Base-by-base conservation (phyloP, 169 alveolate species). In the Ichthyophthirius multifiliis region DNA sequence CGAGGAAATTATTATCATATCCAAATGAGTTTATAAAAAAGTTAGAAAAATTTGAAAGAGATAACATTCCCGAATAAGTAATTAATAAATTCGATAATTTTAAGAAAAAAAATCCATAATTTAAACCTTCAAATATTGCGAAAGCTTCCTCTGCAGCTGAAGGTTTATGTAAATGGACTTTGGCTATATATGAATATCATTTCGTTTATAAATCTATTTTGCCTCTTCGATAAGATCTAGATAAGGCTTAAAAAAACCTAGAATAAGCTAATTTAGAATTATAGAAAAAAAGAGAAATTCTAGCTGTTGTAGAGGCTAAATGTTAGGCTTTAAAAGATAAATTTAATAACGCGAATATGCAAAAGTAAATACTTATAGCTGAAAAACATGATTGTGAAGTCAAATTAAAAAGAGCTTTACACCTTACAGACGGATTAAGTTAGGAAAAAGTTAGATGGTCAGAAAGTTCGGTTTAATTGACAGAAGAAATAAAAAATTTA, bases 91-190 rank as follows among this genome's bases (percentile, higher is more conserved):
- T 86, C 32, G 90, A 88, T 18, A 75, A 82, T 16, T 77, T 86
- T 43, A 31, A 84, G 30, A 34, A 43, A 44, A 23, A 47, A 46
- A 81, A 71, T 39, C 44, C 83, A 67, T n/a, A 92, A 46, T 92
- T 94, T 76, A 76, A 89, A 44, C 88, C 83, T 2, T 81, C 85
- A 10, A 85, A 64, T 45, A 89, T 90, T 13, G 75, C 88, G 34
- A 89, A 91, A 63, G 94, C 95, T 31, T 83, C 89, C 39, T 71
- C 64, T 41, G 97, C 96, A 10, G 95, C 94, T 44, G 82, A 80
- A 78, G 96, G 97, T 15, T 81, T 95, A 35, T 92, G 95, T 78
- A 74, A 75, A 78, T 95, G 98, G 98, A 91, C 89, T 4, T 75
- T 90, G 31, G 97, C 98, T 35, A 83, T 95, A 74, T 90, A 84